A percentile compares a stretch with the other conserved stretches of the same genome.
These are phyloP conservation scores for Graphiopsis chlorocephala DNA, from an alignment of 2,329 filamentous ascomycete genomes.

Conservation along the genomic window DNA sequence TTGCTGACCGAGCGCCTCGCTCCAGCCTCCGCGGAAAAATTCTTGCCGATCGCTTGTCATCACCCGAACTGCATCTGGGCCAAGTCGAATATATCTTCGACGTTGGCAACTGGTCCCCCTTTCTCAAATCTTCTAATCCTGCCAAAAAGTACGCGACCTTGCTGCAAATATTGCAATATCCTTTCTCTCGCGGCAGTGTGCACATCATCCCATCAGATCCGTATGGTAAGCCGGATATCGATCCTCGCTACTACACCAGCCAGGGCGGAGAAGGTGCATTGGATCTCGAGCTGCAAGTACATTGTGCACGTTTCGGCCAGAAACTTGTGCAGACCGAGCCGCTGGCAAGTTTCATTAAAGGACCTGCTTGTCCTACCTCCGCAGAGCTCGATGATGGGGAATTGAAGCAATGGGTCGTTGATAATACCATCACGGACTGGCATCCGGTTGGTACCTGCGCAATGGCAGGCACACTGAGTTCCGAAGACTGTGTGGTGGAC, in stretches of 20 bases:
- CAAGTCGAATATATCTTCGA: constrained; percentile 6
- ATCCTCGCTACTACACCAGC: constrained; percentile 6
- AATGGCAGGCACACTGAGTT: background rate
- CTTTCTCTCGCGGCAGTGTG: constrained; percentile 28
- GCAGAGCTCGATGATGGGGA: constrained; percentile 10
- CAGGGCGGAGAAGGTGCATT: too few relatives aligned
- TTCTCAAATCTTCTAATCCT: background rate
- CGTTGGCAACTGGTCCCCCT: background rate
- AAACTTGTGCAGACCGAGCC: constrained; percentile 15
- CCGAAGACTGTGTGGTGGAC: constrained; percentile 34
- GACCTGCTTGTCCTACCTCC: background rate
- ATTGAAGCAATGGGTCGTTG: constrained; percentile 17
- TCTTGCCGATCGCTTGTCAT: background rate
- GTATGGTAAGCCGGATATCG: background rate
- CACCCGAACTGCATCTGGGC: background rate
- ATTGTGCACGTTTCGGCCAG: constrained; percentile 11
- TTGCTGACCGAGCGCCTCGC: background rate
- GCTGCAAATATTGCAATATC: constrained; percentile 27
- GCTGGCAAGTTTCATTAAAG: constrained; percentile 11
- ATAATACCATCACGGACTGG: constrained; percentile 23
- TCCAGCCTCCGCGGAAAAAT: background rate
- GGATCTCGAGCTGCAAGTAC: constrained; percentile 16
- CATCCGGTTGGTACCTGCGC: constrained; percentile 15
- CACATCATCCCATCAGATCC: constrained; percentile 21
- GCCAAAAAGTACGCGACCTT: constrained; percentile 3